phyloP scores from a whole-genome alignment of 164 flowering plant species.

The Nymphaea thermarum region DNA sequence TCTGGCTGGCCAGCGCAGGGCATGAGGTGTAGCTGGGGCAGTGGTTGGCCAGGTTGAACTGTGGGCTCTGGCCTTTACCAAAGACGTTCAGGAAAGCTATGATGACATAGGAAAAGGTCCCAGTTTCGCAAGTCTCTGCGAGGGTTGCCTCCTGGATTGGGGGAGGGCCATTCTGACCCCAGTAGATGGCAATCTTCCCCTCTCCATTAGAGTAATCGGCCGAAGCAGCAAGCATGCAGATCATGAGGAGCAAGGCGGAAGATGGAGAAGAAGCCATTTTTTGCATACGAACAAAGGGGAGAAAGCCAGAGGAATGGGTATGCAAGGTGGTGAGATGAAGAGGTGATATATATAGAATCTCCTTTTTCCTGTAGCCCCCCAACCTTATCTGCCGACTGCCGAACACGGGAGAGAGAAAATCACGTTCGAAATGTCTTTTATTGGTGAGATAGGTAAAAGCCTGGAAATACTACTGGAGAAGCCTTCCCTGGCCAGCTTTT shows the following conservation, averaged over 20 bases:
- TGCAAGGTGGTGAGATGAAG: neutral
- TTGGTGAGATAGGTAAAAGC: too few species aligned
- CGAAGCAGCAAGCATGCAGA: neutral
- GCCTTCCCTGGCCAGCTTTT: too few species aligned
- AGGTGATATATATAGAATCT: neutral
- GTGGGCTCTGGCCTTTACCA: slow-evolving; percentile 14
- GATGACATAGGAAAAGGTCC: slow-evolving; percentile 9
- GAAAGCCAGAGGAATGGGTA: neutral
- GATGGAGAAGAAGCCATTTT: too few species aligned
- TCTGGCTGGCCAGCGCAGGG: slow-evolving; percentile 15
- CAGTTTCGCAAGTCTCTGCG: slow-evolving; percentile 8
- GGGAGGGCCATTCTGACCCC: slow-evolving; percentile 14
- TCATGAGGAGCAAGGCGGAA: too few species aligned
- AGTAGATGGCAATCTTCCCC: slow-evolving; percentile 10
- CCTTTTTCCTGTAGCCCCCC: neutral
- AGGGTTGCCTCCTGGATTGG: slow-evolving; percentile 11
- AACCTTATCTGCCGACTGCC: neutral
- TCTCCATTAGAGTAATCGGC: neutral
- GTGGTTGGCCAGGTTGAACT: slow-evolving; percentile 13
- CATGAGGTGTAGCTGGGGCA: slow-evolving; percentile 21
- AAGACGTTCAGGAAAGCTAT: slow-evolving; percentile 16
- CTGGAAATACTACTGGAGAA: too few species aligned
- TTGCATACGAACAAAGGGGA: neutral
- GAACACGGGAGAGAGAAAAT: too few species aligned
- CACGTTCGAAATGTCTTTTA: too few species aligned